Evolutionary conservation across 2,329 filamentous ascomycete genomes (phyloP), one percentile per base, ranked within the genome.

Genomic region (Sarocladium kiliense): DNA sequence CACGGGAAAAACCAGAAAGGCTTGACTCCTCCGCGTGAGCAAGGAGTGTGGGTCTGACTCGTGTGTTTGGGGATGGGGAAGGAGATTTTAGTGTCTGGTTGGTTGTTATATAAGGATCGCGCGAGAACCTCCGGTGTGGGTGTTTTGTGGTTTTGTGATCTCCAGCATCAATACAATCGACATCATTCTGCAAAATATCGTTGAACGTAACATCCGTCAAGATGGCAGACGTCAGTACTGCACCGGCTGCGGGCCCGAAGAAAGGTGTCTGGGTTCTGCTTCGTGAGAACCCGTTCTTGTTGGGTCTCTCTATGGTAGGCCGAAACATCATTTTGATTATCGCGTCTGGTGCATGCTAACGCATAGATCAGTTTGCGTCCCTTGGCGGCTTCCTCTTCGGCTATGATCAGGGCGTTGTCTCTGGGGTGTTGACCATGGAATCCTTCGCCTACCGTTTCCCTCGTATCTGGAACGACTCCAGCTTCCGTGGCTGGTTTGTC

Each of bases 401-500:
- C 25, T 67, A 67, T 44, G 65, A 66, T 30, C 73, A 75, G 26
- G 74, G 74, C 9, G 71, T 75, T 45, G 69, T 76, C 7, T 70
- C 65, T 9, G 62, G 71, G 12, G 71, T 66, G 10, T 60, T 72
- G n/a, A 65, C 68, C 39, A 69, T 73, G 27, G 54, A 56, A 37
- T 56, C 54, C 6, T 58, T 58, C 45, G 54, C 54, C 18, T 60
- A 62, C 44, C 62, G 62, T 19, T 64, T 76, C 23, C 77, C 77
- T 68, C 62, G 66, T 7, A 67, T 77, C 16, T 74, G 70, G 50
- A 55, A 67, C 0, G 74, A 79, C 56, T 74, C 69, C 56, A 62
- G 71, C 11, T 77, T 77, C 64, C 77, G 79, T 57, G 77, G 77
- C 30, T 80, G 77, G 77, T 78, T 80, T 54, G 75, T 79, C 2